Evolutionary conservation across 2,329 filamentous ascomycete genomes (phyloP).

Genomic region (Cladorrhinum sp.): DNA sequence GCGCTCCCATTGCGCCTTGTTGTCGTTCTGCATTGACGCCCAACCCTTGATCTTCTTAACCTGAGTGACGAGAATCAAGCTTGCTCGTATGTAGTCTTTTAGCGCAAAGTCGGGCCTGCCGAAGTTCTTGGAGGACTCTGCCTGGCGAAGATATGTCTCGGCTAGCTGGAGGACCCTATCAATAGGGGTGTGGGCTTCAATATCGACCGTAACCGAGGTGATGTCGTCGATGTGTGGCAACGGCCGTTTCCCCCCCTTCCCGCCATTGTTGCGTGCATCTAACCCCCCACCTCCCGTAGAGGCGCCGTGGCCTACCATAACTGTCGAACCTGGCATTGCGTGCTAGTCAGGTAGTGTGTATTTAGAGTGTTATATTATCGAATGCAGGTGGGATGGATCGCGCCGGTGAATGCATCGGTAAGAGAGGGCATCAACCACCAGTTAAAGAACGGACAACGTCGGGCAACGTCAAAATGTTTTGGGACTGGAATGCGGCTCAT

Average conservation of each 20-base stretch:
- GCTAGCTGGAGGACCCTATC: conserved; percentile 52
- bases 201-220: conserved; percentile 43
- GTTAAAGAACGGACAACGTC: neutral
- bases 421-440: neutral
- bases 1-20: conserved; percentile 44
- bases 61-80: conserved; percentile 70
- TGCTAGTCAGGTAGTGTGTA: neutral
- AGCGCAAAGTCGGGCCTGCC: conserved; percentile 71
- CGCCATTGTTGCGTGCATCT: conserved; percentile 15
- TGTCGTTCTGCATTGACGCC: conserved; percentile 57
- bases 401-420: neutral
- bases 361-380: neutral
- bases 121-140: conserved; percentile 61
- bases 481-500: conserved; percentile 6
- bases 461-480: neutral
- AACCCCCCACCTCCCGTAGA: conserved; percentile 9
- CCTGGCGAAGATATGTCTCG: conserved; percentile 54
- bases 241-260: conserved; percentile 33
- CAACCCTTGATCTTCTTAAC: conserved; percentile 77
- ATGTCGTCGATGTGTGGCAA: conserved; percentile 55
- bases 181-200: conserved; percentile 49
- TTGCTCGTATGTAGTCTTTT: conserved; percentile 79
- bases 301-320: conserved; percentile 27
- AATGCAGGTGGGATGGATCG: neutral
- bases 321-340: conserved; percentile 28